A percentile compares a stretch with the other conserved stretches of the same genome.
Evolutionary conservation across 2,329 filamentous ascomycete species (phyloP).

Genomic region (Myrmaecium sp.): DNA sequence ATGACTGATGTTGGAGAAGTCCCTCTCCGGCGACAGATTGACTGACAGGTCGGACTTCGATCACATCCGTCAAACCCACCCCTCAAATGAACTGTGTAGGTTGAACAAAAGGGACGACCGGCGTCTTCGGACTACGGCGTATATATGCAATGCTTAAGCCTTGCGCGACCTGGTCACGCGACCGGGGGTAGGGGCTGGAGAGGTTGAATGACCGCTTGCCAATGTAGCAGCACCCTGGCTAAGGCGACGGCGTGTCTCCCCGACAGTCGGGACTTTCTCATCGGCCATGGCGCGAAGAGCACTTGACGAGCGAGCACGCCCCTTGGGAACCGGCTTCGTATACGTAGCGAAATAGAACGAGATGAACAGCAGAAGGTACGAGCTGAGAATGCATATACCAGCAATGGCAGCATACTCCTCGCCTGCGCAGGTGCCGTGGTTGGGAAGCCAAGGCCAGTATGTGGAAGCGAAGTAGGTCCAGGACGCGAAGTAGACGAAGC

Average conservation of each 20-base stretch:
- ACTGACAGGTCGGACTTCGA: too few species aligned
- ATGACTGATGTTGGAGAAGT: too few species aligned
- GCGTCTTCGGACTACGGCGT: not conserved
- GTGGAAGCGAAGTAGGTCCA: constrained; percentile 94
- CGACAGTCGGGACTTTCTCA: constrained; percentile 42
- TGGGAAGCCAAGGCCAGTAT: constrained; percentile 77
- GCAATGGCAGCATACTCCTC: constrained; percentile 94
- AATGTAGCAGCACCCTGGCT: constrained; percentile 22
- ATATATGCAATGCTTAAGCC: constrained; percentile 35
- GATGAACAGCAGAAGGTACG: constrained; percentile 96
- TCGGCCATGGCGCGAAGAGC: constrained; percentile 70
- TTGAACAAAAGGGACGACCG: not conserved
- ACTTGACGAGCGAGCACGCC: constrained; percentile 62
- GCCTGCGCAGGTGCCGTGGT: constrained; percentile 70
- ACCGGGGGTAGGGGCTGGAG: constrained; percentile 23
- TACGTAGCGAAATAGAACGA: constrained; percentile 98
- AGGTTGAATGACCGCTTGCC: constrained; percentile 20
- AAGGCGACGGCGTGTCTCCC: constrained; percentile 34
- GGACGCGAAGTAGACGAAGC: constrained; percentile 97
- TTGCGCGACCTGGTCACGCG: constrained; percentile 51
- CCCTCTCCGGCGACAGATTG: too few species aligned
- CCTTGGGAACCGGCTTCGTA: constrained; percentile 65
- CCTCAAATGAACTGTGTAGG: too few species aligned
- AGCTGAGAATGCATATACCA: constrained; percentile 80
- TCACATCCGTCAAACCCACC: too few species aligned